Evolutionary conservation across 1,284 basidiomycete species (phyloP), one percentile per base, ranked within the genome.

Genomic region (Athelia sp.): DNA sequence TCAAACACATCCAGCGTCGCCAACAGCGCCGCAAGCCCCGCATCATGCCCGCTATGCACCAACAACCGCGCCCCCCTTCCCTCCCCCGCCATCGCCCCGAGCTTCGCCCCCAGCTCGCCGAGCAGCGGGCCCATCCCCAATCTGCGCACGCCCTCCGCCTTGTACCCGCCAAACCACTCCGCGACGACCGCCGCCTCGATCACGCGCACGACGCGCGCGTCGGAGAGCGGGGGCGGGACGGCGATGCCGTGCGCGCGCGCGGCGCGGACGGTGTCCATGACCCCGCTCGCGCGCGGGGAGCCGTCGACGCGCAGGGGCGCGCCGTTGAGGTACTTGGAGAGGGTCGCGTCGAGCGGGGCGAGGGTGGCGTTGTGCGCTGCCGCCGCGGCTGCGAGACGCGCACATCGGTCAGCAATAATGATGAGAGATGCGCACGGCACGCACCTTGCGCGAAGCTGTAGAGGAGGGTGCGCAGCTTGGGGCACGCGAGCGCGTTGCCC

Each of bases 81-180:
- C 34, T 70, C 59, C 13, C 72, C 66, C 1, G 71, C 70, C 58
- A 84, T 84, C 42, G 62, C 61, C 49, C 76, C 71, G 78, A 92
- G 82, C 58, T 82, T 86, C 22, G 62, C 62, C 13, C 75, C 66
- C 40, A 91, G 61, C 46, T 88, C 84, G 6, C 75, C 71, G 15
- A 92, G 74, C 9, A 92, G 73, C 2, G 77, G 78, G 4, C 89
- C 90, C 83, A 91, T 85, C 1, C 85, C 87, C 11, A 93, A 69
- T 36, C 84, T 75, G 3, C 88, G 78, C 50, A 87, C 86, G 69
- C 90, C 87, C 56, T 83, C 78, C 0, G 80, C 81, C 62, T 59
- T 40, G 15, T 66, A 66, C 86, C 81, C 67, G 79, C 73, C 26
- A 62, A 90, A 92, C 89, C 89, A 92, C 66, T 93, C 89, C 45